Evolutionary conservation across 2,329 filamentous ascomycete genomes (phyloP), one percentile per base, ranked within the genome.

Genomic region (Aspergillus texensis): DNA sequence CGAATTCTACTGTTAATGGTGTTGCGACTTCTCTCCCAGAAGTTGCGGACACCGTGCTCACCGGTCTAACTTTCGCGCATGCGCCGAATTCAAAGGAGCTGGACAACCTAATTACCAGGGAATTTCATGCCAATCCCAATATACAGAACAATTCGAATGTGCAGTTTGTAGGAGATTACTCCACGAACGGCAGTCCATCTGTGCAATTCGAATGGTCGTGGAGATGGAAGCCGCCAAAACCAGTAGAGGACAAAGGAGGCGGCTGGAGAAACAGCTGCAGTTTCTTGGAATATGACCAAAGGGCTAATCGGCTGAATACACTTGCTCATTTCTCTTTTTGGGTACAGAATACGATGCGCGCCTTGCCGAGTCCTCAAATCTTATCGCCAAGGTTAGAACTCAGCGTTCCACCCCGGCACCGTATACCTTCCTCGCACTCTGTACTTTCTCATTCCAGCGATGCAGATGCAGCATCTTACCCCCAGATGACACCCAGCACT

Each of bases 221-320:
- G 95, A 95, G 91, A 82, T 99, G 94, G 93, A 93, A 91, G 75
- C 92, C 95, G 10, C 95, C 95, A 43, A 96, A 93, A 82, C 74
- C 82, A 16, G 80, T 82, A 19, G 94, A 97, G 74, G 94, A 97
- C 75, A 88, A 88, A 72, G 92, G 91, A 34, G 93, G 93, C 62
- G 95, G 95, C 52, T 99, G 95, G 94, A 91, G 93, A 74, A 98
- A 96, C 75, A 91, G 90, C 71, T 98, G 95, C 84, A 97, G 93
- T 77, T 97, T 99, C 79, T 91, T 98, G 70, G 95, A 99, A 79
- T 99, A 99, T 75, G 94, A 99, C 78, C 91, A 95, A 74, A 88
- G 94, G 70, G 93, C 93, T 39, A 95, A 99, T 79, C 88, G 91
- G 67, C 81, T 99, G 64, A 89, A 96, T 70, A 94, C 93, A 4